Evolutionary conservation across 495 filamentous ascomycete species (phyloP), one percentile per base, ranked within the genome.

Genomic region (Symbiotaphrina buchneri): DNA sequence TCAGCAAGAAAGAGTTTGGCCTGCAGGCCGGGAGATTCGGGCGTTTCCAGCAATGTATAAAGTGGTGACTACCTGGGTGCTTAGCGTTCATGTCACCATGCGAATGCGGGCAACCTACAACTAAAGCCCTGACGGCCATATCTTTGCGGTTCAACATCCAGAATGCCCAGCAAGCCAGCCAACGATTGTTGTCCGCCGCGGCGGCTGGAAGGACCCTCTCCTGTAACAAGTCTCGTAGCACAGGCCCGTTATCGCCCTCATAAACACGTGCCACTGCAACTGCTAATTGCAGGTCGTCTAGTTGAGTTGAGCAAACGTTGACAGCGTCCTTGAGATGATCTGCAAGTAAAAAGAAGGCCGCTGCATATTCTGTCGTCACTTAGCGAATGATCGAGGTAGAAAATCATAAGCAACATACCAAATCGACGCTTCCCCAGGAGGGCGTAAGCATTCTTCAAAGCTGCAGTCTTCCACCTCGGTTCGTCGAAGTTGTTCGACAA

Each of bases 371-470:
- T 81, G 21, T 24, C 13, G 23, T 13, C 8, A 25, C 8, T 25
- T 25, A 25, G 23, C 23, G 13, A 25, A 25, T 13, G 23, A 13
- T 8, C 13, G 23, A 26, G 6, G 14, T 26, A 8, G 3, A 13
- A 35, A 14, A 11, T 11, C 10, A 14, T 10, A 20, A 29, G 44
- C 40, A 46, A 38, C 62, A 39, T 52, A 84, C 78, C 75, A 51
- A 90, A 92, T 43, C 87, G 63, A 22, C 76, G 69, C 52, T 82
- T 87, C 26, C 83, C 85, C 46, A 95, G 71, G 35, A 99, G 47
- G n/a, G 85, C 84, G 51, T 91, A 99, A 1, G 87, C 87, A 44
- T 99, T 99, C 52, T 99, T 99, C 35, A 90, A 48, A 7, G 90
- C 87, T 2, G 81, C 71, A 1, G 79, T 92, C 53, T 68, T 76